Percentiles rank a stretch among this genome's conserved stretches.
These are phyloP conservation scores for Mentha longifolia DNA, from an alignment of 257 asterid genomes.

Conservation along the genomic window DNA sequence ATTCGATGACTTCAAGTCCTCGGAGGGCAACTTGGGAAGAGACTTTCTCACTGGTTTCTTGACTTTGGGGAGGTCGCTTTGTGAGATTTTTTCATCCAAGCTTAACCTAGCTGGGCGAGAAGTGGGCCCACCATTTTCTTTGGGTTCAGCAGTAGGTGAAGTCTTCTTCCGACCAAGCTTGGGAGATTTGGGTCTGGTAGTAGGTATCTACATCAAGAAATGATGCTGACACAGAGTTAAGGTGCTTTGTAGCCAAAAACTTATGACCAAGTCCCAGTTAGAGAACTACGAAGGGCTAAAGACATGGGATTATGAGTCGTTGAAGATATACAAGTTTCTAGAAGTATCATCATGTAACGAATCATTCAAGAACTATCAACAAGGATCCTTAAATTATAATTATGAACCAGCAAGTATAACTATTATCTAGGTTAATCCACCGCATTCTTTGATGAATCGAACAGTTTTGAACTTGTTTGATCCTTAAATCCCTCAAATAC, in stretches of 20 bases:
- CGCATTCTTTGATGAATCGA: background rate
- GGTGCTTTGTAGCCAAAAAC: conserved; percentile 3
- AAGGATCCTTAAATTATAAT: background rate
- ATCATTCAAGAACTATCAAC: background rate
- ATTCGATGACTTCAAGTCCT: conserved; percentile 50
- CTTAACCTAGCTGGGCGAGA: conserved; percentile 66
- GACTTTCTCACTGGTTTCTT: conserved; percentile 81
- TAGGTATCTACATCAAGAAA: conserved; percentile 63
- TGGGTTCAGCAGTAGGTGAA: conserved; percentile 50
- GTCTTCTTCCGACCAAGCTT: conserved; percentile 85
- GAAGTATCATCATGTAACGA: background rate
- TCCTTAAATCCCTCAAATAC: background rate
- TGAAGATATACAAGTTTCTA: no score
- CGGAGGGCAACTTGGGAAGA: conserved; percentile 85
- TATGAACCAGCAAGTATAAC: background rate
- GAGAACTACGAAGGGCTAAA: background rate
- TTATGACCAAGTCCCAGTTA: background rate
- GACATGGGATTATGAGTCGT: background rate
- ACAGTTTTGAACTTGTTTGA: background rate
- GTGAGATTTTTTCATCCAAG: conserved; percentile 62
- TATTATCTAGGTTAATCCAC: background rate
- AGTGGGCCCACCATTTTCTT: conserved; percentile 47
- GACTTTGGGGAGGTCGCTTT: conserved; percentile 45
- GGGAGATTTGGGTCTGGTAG: conserved; percentile 88
- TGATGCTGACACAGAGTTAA: conserved; percentile 21